Base-by-base conservation (phyloP, 352 stramenopile species). In the Pythium myriotylum region DNA sequence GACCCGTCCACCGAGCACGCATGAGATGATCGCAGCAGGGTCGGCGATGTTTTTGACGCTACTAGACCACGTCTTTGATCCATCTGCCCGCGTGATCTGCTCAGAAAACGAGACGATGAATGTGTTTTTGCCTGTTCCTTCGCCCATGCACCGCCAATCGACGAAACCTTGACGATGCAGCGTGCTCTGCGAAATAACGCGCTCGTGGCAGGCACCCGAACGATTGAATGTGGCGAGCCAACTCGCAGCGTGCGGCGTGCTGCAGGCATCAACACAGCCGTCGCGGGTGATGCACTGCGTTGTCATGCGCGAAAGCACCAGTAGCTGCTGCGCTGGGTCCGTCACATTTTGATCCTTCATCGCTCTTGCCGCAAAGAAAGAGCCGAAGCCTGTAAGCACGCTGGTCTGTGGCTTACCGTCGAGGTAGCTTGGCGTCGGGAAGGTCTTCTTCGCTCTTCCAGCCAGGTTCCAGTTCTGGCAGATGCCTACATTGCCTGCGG, bases 241-340 rank as follows among this genome's bases (percentile, higher is more conserved):
- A 39, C 37, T 50, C 14, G 39, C 17, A 2, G 51, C 9, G 23
- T 33, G 40, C 24, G 37, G 37, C 16, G 19, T 46, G 2, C 8
- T 16, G 17, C 54, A 62, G 20, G 23, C 1, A 9, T 47, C 45
- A 2, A 41, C 13, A 19, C 54, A 62, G 6, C 54, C 54, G 45
- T 65, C 57, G 35, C 57, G 57, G 3, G 57, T 46, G 16, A 65
- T 52, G 39, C 57, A 65, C 23, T 47, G n/a, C 12, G 57, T 53
- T 9, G 35, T 37, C 12, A 65, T 39, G 14, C 57, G 57, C 2
- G 24, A 45, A n/a, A 20, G 33, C 13, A 58, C 9, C 12, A 22
- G 5, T 2, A 40, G 7, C 22, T 51, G 26, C 26, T 57, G 16
- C 1, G 17, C 26, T 4, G 37, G 35, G 10, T 42, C 29, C 17